A percentile compares a stretch with the other conserved stretches of the same genome.
Evolutionary conservation across 2,329 filamentous ascomycete genomes (phyloP).

Genomic region (Fusarium sp.): DNA sequence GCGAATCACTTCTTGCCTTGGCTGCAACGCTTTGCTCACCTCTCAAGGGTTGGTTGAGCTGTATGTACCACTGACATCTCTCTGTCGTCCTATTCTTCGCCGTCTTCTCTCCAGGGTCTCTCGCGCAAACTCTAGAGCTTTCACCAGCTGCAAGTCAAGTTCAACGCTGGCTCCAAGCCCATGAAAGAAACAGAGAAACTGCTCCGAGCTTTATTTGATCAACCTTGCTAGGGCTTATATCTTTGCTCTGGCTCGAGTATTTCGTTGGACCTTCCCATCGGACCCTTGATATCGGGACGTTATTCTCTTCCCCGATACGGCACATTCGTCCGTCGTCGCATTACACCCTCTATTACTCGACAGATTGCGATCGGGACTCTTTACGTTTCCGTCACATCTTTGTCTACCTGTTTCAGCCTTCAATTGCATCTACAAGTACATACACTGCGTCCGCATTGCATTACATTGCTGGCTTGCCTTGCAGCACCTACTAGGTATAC

Average conservation of each 20-base stretch:
- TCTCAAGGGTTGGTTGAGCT: slow-evolving; percentile 16
- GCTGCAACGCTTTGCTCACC: slow-evolving; percentile 9
- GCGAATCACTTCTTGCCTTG: slow-evolving; percentile 3
- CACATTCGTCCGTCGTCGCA: slow-evolving; percentile 34
- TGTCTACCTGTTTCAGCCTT: neutral
- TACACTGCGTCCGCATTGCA: slow-evolving; percentile 6
- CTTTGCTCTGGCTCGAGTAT: neutral
- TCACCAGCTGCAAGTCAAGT: neutral
- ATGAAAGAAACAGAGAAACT: neutral
- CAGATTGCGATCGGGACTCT: slow-evolving; percentile 20
- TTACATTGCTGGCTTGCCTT: slow-evolving; percentile 22
- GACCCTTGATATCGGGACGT: slow-evolving; percentile 23
- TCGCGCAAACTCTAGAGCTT: slow-evolving; percentile 2
- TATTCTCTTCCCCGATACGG: slow-evolving; percentile 34
- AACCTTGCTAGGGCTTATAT: slow-evolving; percentile 18
- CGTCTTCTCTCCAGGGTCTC: neutral
- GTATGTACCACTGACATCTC: slow-evolving; percentile 4
- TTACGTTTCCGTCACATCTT: slow-evolving; percentile 28
- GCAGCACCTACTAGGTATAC: slow-evolving; percentile 25
- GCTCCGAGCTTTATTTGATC: neutral
- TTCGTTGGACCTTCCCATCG: slow-evolving; percentile 2
- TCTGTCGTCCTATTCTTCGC: neutral
- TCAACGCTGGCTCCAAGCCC: neutral
- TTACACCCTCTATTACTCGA: slow-evolving; percentile 26
- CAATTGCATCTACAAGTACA: slow-evolving; percentile 7